A percentile compares a stretch with the other conserved stretches of the same genome.
phyloP scores from a whole-genome alignment of 2,329 filamentous ascomycete genomes.

The Fusarium sp. region DNA sequence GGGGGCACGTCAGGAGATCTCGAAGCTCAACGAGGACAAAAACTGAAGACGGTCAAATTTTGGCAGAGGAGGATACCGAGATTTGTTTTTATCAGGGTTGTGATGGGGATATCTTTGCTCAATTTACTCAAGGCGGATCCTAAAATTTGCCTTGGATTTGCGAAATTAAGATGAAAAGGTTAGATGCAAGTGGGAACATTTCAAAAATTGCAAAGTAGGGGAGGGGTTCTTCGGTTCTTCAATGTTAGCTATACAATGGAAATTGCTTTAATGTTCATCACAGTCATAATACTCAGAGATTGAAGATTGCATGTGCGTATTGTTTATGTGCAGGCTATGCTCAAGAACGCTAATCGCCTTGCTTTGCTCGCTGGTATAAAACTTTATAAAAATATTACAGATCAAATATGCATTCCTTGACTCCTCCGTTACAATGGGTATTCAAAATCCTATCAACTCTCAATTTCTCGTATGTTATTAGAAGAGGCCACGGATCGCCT shows the following conservation, averaged over 20 bases:
- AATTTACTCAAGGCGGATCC: no score
- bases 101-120: not conserved
- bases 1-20: not conserved
- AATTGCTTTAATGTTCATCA: not conserved
- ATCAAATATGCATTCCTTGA: slow-evolving; percentile 32
- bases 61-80: no score
- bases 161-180: not conserved
- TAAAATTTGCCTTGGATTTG: no score
- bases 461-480: slow-evolving; percentile 30
- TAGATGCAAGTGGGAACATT: not conserved
- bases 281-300: not conserved
- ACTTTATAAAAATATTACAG: slow-evolving; percentile 31
- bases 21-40: not conserved
- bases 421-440: slow-evolving; percentile 40
- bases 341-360: slow-evolving; percentile 36
- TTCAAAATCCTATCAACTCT: slow-evolving; percentile 37
- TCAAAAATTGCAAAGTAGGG: not conserved
- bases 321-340: slow-evolving; percentile 38
- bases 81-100: no score
- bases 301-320: slow-evolving; percentile 28
- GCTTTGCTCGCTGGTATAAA: slow-evolving; percentile 36
- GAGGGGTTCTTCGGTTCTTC: not conserved
- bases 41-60: not conserved
- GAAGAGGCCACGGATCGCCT: slow-evolving; percentile 40
- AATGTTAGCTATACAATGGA: not conserved